A percentile compares a stretch with the other conserved stretches of the same genome.
phyloP scores from a whole-genome alignment of 2,329 filamentous ascomycete genomes.

The Trichophyton equinum region DNA sequence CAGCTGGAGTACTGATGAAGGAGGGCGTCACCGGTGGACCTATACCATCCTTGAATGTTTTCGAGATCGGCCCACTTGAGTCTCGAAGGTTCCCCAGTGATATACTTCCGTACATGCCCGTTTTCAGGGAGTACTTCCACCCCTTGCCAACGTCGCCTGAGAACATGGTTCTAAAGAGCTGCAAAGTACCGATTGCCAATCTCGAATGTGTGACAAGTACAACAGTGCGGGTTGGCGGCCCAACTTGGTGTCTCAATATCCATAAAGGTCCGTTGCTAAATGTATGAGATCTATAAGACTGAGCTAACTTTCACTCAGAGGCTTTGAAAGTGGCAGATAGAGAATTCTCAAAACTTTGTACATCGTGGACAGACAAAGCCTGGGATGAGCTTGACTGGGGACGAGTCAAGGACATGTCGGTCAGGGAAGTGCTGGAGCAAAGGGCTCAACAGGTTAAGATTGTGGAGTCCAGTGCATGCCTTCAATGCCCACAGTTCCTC shows the following conservation, averaged over 20 bases:
- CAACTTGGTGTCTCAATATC: conserved; percentile 37
- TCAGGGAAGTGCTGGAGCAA: conserved; percentile 67
- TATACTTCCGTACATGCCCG: conserved; percentile 66
- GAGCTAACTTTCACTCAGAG: conserved; percentile 26
- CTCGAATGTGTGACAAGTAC: conserved; percentile 75
- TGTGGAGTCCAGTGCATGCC: conserved; percentile 52
- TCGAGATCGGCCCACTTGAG: conserved; percentile 60
- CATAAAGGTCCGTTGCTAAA: conserved; percentile 34
- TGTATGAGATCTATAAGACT: conserved; percentile 3
- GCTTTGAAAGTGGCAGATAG: conserved; percentile 50
- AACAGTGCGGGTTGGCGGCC: conserved; percentile 40
- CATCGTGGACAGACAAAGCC: conserved; percentile 57
- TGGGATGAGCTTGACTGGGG: conserved; percentile 80
- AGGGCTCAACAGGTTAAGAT: conserved; percentile 50
- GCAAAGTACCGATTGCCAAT: conserved; percentile 60
- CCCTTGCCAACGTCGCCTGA: conserved; percentile 53
- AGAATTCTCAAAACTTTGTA: conserved; percentile 55
- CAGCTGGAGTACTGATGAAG: conserved; percentile 64
- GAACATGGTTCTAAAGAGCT: conserved; percentile 55
- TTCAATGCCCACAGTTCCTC: conserved; percentile 63
- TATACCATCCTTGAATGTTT: conserved; percentile 59
- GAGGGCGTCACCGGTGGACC: conserved; percentile 59
- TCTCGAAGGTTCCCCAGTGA: conserved; percentile 68
- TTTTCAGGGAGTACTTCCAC: conserved; percentile 55
- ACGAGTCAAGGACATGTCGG: conserved; percentile 66